These are phyloP conservation scores for Chlorophyllum brunneum DNA, from an alignment of 768 basidiomycete species.

Conservation along the genomic window DNA sequence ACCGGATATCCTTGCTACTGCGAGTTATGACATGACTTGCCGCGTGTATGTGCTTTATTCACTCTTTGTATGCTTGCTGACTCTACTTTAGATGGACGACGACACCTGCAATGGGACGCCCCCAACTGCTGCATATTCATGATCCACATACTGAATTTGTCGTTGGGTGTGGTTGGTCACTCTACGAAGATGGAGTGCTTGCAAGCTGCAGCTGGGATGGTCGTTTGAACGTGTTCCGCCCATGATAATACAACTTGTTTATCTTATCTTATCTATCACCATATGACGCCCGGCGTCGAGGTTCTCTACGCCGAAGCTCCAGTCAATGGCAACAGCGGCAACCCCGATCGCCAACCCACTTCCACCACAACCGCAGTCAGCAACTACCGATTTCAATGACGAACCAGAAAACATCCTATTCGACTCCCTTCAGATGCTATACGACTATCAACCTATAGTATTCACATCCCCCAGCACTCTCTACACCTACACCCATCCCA, in stretches of 20 bases:
- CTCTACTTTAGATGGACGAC: slow-evolving; percentile 68
- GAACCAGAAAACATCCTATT: slow-evolving; percentile 70
- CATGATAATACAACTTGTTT: slow-evolving; percentile 24
- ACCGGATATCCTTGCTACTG: slow-evolving; percentile 60
- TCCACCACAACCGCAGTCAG: neutral
- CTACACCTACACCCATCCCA: slow-evolving; percentile 40
- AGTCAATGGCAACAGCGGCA: neutral
- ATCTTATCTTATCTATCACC: slow-evolving; percentile 10
- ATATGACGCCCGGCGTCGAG: too few species aligned
- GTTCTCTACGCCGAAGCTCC: too few species aligned
- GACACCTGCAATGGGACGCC: slow-evolving; percentile 42
- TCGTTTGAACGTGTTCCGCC: slow-evolving; percentile 71
- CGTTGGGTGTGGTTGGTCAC: slow-evolving; percentile 87
- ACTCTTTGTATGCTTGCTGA: neutral
- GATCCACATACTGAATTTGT: slow-evolving; percentile 95
- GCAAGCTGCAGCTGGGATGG: slow-evolving; percentile 95
- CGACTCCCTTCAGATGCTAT: slow-evolving; percentile 57
- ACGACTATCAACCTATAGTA: slow-evolving; percentile 58
- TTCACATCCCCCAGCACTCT: slow-evolving; percentile 50
- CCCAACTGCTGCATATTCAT: slow-evolving; percentile 65
- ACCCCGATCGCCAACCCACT: too few species aligned
- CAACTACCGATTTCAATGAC: neutral
- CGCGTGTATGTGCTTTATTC: slow-evolving; percentile 59
- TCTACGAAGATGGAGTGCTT: slow-evolving; percentile 82
- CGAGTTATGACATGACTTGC: slow-evolving; percentile 94